Evolutionary conservation across 2,329 filamentous ascomycete genomes (phyloP).

Genomic region (Ophiostoma ips): DNA sequence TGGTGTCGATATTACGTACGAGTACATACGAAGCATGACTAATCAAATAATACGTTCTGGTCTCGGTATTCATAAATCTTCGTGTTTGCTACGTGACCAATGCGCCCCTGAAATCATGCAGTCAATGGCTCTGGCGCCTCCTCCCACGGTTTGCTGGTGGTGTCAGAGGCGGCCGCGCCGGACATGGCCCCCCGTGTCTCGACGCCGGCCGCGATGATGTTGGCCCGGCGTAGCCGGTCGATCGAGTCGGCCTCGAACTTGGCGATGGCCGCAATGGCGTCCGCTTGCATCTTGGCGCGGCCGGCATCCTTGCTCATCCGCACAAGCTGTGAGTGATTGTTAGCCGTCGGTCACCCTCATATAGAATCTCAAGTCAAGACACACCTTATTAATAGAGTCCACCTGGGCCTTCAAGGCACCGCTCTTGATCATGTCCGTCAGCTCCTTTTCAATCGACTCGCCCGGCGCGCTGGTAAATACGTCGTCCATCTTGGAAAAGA

Average conservation of each 20-base stretch:
- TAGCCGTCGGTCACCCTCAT: neutral
- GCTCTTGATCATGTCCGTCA: constrained; percentile 62
- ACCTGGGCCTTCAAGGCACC: constrained; percentile 64
- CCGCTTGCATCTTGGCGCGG: constrained; percentile 54
- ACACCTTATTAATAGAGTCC: constrained; percentile 64
- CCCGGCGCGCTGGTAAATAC: constrained; percentile 56
- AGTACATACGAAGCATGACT: too few species aligned
- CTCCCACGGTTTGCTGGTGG: neutral
- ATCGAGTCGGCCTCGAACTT: constrained; percentile 63
- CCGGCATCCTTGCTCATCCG: constrained; percentile 55
- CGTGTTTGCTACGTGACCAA: too few species aligned
- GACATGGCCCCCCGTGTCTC: constrained; percentile 27
- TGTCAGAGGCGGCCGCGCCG: neutral
- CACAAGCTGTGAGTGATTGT: constrained; percentile 46
- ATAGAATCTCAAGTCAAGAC: constrained; percentile 12
- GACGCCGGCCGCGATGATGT: constrained; percentile 59
- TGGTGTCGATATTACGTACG: too few species aligned
- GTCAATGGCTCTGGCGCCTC: too few species aligned
- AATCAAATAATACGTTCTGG: too few species aligned
- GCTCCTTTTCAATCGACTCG: constrained; percentile 55
- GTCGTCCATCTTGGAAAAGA: constrained; percentile 60
- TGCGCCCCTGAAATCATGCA: too few species aligned
- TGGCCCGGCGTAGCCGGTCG: constrained; percentile 64
- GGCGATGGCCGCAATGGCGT: constrained; percentile 52
- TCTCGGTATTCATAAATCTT: too few species aligned